These are phyloP conservation scores for Afroboletus lepidellus DNA, from an alignment of 1,284 basidiomycete species.

Conservation along the genomic window DNA sequence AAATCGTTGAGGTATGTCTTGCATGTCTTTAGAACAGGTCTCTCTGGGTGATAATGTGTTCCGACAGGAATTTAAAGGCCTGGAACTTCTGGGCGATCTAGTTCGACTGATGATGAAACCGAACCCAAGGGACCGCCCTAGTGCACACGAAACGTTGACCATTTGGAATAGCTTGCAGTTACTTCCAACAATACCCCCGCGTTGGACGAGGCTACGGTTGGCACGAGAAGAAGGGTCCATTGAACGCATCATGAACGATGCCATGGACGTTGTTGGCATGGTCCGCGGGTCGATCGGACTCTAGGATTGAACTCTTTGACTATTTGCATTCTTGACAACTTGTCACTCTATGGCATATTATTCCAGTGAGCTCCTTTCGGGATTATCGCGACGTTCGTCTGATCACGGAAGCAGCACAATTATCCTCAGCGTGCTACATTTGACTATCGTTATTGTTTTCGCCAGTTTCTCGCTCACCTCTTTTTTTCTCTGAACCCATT, in stretches of 20 bases:
- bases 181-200: neutral
- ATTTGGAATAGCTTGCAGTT: constrained; percentile 11
- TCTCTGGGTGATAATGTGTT: neutral
- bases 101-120: constrained; percentile 12
- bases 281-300: neutral
- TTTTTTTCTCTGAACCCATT: too few species aligned
- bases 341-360: neutral
- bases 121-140: constrained; percentile 14
- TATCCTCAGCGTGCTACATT: too few species aligned
- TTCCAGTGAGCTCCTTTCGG: neutral
- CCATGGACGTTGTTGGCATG: constrained; percentile 12
- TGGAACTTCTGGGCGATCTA: constrained; percentile 6
- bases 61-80: constrained; percentile 10
- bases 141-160: neutral
- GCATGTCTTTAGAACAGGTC: neutral
- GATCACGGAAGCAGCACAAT: too few species aligned
- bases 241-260: constrained; percentile 10
- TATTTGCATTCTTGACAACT: neutral
- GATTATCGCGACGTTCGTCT: too few species aligned
- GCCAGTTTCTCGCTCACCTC: too few species aligned
- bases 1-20: constrained; percentile 13
- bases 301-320: neutral
- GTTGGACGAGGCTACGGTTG: constrained; percentile 10
- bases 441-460: too few species aligned
- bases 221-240: constrained; percentile 11